phyloP scores from a whole-genome alignment of 1,139 yeast genomes.

The Suhomyces coccinellae region DNA sequence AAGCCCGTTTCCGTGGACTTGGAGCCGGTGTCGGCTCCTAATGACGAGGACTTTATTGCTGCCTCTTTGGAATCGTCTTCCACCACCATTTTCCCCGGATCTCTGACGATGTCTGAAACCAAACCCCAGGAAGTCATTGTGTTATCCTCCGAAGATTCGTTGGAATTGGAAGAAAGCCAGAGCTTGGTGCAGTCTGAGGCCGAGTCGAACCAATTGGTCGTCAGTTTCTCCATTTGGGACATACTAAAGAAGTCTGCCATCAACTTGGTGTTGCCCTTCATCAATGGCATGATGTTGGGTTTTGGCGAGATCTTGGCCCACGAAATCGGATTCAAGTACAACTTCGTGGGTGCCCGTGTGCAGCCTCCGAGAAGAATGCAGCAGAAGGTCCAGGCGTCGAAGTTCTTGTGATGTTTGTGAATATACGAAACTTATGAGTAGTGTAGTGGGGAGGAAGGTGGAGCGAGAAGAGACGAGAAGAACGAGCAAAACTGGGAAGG shows the following conservation, averaged over 20 bases:
- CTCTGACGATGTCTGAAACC: background rate
- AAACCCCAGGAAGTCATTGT: constrained; percentile 7
- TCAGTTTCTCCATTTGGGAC: constrained; percentile 24
- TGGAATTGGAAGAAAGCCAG: constrained; percentile 3
- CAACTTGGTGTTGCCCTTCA: constrained; percentile 79
- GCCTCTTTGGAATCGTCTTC: background rate
- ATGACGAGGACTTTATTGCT: background rate
- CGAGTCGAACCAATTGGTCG: background rate
- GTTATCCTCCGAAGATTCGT: constrained; percentile 7
- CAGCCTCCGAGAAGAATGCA: constrained; percentile 39
- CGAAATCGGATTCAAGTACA: constrained; percentile 79
- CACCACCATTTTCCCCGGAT: constrained; percentile 1
- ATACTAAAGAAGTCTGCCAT: constrained; percentile 57
- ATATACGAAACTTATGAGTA: background rate
- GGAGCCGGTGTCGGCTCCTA: background rate
- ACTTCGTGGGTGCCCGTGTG: constrained; percentile 77
- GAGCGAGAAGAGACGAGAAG: too few species aligned
- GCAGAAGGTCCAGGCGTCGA: constrained; percentile 16
- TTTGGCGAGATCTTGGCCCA: constrained; percentile 96
- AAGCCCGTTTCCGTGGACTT: background rate
- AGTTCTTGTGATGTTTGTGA: constrained; percentile 5
- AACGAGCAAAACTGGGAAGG: too few species aligned
- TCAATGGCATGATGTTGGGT: constrained; percentile 95
- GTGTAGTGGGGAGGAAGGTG: background rate
- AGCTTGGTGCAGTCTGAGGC: background rate